phyloP scores from a whole-genome alignment of 2,329 filamentous ascomycete species.

The Fusarium nanum region DNA sequence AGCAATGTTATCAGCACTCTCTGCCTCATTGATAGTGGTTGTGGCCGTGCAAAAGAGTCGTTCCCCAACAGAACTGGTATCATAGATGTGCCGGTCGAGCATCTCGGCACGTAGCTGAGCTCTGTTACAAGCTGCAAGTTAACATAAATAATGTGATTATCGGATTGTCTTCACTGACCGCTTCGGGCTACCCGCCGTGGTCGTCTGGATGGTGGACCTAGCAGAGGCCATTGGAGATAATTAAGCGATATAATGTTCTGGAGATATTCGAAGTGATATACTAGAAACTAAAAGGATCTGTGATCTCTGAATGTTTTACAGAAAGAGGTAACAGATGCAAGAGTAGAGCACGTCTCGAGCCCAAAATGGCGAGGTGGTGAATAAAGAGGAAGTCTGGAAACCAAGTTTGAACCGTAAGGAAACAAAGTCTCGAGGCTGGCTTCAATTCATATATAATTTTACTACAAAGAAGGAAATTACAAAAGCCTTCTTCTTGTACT shows the following conservation, averaged over 20 bases:
- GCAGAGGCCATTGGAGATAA: neutral
- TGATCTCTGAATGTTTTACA: no score
- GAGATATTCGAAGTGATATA: neutral
- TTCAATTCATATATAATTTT: neutral
- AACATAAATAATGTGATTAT: neutral
- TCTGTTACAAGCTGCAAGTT: neutral
- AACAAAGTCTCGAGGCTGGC: neutral
- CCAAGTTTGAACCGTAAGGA: neutral
- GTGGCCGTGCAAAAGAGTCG: neutral
- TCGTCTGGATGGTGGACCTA: neutral
- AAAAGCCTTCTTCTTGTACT: neutral
- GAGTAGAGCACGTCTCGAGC: neutral
- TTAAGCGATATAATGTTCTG: neutral
- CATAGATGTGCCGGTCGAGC: slow-evolving; percentile 15
- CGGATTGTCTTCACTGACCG: neutral
- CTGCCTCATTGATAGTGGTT: neutral
- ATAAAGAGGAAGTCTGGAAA: neutral
- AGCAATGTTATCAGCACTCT: neutral
- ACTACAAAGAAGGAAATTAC: neutral
- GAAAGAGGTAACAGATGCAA: neutral
- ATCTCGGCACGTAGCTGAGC: neutral
- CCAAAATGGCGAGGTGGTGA: slow-evolving; percentile 16
- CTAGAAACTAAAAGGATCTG: neutral
- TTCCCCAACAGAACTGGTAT: slow-evolving; percentile 11
- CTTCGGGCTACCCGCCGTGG: neutral